phyloP scores from a whole-genome alignment of 257 asterid genomes.

The Ajuga chamaepitys region DNA sequence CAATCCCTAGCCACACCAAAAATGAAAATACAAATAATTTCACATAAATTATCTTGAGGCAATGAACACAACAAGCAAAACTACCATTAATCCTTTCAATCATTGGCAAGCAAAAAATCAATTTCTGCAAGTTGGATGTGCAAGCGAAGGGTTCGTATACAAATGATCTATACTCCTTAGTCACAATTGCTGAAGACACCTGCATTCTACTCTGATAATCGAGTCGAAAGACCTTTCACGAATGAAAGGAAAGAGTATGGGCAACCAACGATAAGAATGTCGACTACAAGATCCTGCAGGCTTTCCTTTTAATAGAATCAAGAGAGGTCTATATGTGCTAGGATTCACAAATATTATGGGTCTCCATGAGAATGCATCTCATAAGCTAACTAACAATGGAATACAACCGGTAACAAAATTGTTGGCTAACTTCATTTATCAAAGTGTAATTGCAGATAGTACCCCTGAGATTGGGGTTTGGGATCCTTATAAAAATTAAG shows the following conservation, averaged over 20 bases:
- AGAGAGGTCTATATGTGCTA: too few species aligned
- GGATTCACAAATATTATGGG: background rate
- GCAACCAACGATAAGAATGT: background rate
- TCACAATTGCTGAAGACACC: too few species aligned
- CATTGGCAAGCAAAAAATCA: background rate
- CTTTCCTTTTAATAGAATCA: background rate
- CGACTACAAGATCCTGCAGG: background rate
- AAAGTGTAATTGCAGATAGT: too few species aligned
- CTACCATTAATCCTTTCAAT: background rate
- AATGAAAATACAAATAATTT: background rate
- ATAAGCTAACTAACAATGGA: background rate
- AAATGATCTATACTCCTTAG: background rate
- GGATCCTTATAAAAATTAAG: background rate
- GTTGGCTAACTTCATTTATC: too few species aligned
- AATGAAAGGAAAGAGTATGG: background rate
- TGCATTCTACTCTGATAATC: background rate
- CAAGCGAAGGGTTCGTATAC: background rate
- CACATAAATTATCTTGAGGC: background rate
- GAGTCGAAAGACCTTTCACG: background rate
- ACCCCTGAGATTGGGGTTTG: background rate
- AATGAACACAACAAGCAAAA: background rate
- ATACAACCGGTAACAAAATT: background rate
- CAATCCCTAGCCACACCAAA: constrained; percentile 67
- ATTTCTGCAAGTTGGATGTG: background rate
- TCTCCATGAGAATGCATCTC: too few species aligned